Evolutionary conservation across 2,329 filamentous ascomycete genomes (phyloP).

Genomic region (Alternaria consortialis): DNA sequence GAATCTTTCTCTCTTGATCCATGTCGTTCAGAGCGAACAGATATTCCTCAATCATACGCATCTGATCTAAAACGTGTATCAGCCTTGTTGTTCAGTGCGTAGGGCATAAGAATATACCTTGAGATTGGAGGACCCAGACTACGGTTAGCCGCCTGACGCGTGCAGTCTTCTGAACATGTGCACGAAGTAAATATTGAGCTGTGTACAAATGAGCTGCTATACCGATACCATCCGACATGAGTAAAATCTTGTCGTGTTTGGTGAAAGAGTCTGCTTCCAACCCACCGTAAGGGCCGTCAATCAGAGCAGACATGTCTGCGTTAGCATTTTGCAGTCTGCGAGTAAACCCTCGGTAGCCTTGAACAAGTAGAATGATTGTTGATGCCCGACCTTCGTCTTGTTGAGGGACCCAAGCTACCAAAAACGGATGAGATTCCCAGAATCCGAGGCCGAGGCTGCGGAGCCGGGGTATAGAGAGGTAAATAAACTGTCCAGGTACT

Average conservation of each 20-base stretch:
- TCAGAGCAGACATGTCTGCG: neutral
- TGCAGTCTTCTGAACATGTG: slow-evolving; percentile 15
- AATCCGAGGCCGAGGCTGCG: slow-evolving; percentile 8
- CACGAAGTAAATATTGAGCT: slow-evolving; percentile 8
- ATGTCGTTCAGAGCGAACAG: neutral
- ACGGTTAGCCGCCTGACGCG: slow-evolving; percentile 15
- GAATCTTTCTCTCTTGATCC: neutral
- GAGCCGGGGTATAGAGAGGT: slow-evolving; percentile 8
- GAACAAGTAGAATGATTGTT: slow-evolving; percentile 1
- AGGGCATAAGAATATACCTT: slow-evolving; percentile 4
- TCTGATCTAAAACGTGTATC: neutral
- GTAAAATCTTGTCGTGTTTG: slow-evolving; percentile 17
- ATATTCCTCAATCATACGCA: neutral
- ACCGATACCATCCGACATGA: slow-evolving; percentile 15
- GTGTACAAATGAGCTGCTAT: slow-evolving; percentile 15
- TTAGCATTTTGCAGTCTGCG: neutral
- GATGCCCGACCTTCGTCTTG: neutral
- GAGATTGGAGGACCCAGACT: slow-evolving; percentile 11
- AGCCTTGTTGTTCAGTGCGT: neutral
- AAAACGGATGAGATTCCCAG: slow-evolving; percentile 16
- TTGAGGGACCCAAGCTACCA: slow-evolving; percentile 12
- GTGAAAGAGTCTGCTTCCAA: slow-evolving; percentile 4
- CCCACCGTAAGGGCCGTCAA: neutral
- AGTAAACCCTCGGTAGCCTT: neutral
- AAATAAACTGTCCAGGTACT: slow-evolving; percentile 6